A percentile compares a stretch with the other conserved stretches of the same genome.
These are phyloP conservation scores for Dictyostelium brefeldianum DNA, from an alignment of 78 protist species.

Conservation along the genomic window DNA sequence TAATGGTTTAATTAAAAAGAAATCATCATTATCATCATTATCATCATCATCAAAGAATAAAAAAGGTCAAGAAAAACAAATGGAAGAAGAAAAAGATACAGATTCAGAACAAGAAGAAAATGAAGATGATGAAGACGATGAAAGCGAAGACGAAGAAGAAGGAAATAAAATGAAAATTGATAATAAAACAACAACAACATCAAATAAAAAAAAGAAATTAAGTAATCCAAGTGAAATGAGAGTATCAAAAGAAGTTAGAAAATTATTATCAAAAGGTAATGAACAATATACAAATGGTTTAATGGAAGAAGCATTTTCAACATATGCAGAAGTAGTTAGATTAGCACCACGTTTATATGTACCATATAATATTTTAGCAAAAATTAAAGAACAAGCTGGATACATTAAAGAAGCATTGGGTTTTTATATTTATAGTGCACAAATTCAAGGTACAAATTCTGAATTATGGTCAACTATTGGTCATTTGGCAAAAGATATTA, in stretches of 20 bases:
- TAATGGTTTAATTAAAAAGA: background rate
- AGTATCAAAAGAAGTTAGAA: slow-evolving; percentile 15
- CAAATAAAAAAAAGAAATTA: background rate
- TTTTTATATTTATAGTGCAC: slow-evolving; percentile 5
- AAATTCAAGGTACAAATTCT: background rate
- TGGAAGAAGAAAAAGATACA: background rate
- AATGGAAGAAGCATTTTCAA: background rate
- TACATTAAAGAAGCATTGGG: background rate
- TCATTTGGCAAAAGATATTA: background rate
- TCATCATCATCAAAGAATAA: no score
- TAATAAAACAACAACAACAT: background rate
- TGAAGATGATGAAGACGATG: background rate
- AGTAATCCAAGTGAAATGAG: background rate
- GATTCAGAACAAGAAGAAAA: background rate
- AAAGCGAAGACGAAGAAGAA: background rate
- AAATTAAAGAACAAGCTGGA: slow-evolving; percentile 6
- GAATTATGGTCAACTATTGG: slow-evolving; percentile 23
- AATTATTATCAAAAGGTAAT: slow-evolving; percentile 11
- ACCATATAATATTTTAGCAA: slow-evolving; percentile 29
- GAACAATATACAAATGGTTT: slow-evolving; percentile 3
- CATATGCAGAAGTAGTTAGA: slow-evolving; percentile 34
- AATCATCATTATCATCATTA: background rate
- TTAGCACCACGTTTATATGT: slow-evolving; percentile 16
- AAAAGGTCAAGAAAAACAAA: no score
- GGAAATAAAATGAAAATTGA: background rate